Percentiles rank a stretch among this genome's conserved stretches.
Evolutionary conservation across 2,329 filamentous ascomycete genomes (phyloP).

Genomic region (Penicillium thymicola): DNA sequence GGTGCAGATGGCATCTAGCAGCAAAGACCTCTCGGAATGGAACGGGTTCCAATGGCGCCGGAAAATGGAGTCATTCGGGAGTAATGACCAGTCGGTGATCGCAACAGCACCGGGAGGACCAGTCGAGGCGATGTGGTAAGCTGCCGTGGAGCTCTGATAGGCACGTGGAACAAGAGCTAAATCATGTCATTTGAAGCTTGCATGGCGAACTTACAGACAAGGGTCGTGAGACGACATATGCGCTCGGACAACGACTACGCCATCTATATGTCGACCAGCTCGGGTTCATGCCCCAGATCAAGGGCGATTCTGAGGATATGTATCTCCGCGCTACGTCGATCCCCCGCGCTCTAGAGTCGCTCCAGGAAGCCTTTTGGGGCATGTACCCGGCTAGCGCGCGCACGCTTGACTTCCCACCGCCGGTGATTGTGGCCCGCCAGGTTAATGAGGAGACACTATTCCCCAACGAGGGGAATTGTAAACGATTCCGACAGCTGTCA

Average conservation of each 20-base stretch:
- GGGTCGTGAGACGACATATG: constrained; percentile 68
- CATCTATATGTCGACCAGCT: constrained; percentile 72
- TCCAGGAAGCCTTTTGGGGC: constrained; percentile 72
- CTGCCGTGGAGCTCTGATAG: constrained; percentile 22
- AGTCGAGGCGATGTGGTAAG: constrained; percentile 77
- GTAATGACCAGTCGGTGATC: constrained; percentile 65
- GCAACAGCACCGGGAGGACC: constrained; percentile 66
- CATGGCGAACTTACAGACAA: constrained; percentile 69
- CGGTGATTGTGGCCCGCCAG: constrained; percentile 64
- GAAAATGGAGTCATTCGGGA: constrained; percentile 77
- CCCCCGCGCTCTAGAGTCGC: constrained; percentile 70
- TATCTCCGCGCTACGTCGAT: constrained; percentile 74
- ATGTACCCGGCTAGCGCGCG: constrained; percentile 63
- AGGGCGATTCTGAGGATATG: constrained; percentile 57
- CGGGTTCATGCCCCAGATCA: constrained; percentile 62
- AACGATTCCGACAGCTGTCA: constrained; percentile 66
- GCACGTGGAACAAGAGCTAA: constrained; percentile 9
- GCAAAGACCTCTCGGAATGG: constrained; percentile 53
- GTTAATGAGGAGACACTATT: constrained; percentile 73
- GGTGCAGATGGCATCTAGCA: constrained; percentile 57
- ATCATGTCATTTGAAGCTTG: constrained; percentile 33
- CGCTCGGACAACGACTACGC: constrained; percentile 65
- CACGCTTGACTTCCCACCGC: constrained; percentile 54
- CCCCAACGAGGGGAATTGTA: constrained; percentile 73
- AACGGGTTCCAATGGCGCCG: constrained; percentile 62